Conservation (phyloP, 345 rosid species). For the Xanthoceras sorbifolium region DNA sequence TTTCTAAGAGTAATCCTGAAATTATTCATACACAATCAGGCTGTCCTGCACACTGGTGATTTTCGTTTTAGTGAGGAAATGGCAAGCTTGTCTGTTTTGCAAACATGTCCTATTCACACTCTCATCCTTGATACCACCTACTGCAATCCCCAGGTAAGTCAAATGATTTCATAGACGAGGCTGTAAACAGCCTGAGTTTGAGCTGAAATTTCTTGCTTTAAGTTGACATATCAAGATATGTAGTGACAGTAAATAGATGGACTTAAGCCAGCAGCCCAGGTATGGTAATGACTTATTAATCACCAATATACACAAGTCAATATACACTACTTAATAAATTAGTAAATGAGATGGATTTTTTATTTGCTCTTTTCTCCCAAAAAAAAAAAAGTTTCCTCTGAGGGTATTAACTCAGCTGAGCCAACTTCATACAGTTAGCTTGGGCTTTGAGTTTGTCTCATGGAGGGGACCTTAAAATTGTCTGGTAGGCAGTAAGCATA, state of each 20-base stretch:
- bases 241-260: not conserved
- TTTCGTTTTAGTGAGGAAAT: slow-evolving; percentile 76
- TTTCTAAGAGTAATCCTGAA: slow-evolving; percentile 15
- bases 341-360: not conserved
- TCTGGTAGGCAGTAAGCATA: not conserved
- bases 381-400: not conserved
- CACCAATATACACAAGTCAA: too few species aligned
- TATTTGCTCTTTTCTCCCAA: too few species aligned
- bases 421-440: not conserved
- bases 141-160: slow-evolving; percentile 82
- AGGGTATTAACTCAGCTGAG: not conserved
- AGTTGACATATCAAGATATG: not conserved
- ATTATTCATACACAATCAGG: slow-evolving; percentile 40
- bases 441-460: not conserved
- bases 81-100: slow-evolving; percentile 43
- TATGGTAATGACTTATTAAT: not conserved
- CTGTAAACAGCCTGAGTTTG: not conserved
- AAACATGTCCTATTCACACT: slow-evolving; percentile 52
- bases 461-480: not conserved
- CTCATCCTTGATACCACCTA: slow-evolving; percentile 98
- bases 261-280: not conserved
- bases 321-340: not conserved
- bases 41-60: slow-evolving; percentile 90
- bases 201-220: not conserved
- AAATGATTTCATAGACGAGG: not conserved